Evolutionary conservation across 1,284 basidiomycete species (phyloP), one percentile per base, ranked within the genome.

Genomic region (Cryptococcus sp.): DNA sequence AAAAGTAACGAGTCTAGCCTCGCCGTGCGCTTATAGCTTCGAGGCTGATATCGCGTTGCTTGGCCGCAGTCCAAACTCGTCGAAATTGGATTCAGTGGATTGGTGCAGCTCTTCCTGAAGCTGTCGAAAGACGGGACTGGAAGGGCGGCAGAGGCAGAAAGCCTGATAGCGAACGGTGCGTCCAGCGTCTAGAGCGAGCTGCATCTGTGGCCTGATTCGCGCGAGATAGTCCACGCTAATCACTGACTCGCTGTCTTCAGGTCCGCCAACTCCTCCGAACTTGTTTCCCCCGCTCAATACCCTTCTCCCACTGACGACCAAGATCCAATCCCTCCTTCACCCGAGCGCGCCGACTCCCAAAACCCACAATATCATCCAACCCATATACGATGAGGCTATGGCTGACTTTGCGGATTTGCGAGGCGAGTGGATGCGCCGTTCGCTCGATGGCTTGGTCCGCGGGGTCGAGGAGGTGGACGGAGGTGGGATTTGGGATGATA

Each of bases 381-480:
- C 72, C 3, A 59, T 72, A 15, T 62, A 67, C 38, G 60, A 66
- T n/a, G 60, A 68, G n/a, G 56, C 65, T 20, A 63, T 73, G 11
- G 22, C 50, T 3, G 54, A 62, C 3, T 65, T 72, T 20, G 68
- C 68, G 3, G 55, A 55, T 3, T 39, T 72, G 40, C 58, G 74
- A 38, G 71, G 72, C 5, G 73, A 73, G 7, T 74, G 72, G 71
- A 64, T 75, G 19, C 53, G 62, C 11, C 53, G 67, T 16, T 68
- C 66, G 47, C 35, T 75, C 4, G 50, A 56, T 2, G 53, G 56
- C 3, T 48, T 73, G 42, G 54, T 71, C 4, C 41, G 57, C 0
- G 56, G 64, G 19, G 61, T 76, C 15, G 72, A 74, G 27, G 75
- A 76, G 46, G 64, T 71, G 3, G 72, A 76, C 48, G 68, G 71